phyloP scores from a whole-genome alignment of 2,329 filamentous ascomycete species.

The Colletotrichum sidae region DNA sequence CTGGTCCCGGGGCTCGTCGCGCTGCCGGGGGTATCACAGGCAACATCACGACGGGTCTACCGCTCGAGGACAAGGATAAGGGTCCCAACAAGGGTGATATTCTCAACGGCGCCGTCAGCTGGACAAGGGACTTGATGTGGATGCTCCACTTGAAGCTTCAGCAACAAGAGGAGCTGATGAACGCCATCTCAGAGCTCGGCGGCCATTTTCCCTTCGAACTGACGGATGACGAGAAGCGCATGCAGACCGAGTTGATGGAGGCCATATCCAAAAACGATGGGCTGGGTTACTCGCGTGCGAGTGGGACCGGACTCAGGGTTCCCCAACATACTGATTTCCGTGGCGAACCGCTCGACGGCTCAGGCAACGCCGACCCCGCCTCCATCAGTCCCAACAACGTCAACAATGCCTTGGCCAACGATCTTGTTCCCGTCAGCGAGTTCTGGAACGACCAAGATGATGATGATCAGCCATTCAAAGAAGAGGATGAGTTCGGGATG shows the following conservation, averaged over 20 bases:
- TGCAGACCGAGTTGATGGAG: slow-evolving; percentile 93
- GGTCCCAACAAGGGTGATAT: slow-evolving; percentile 99
- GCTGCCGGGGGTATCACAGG: slow-evolving; percentile 77
- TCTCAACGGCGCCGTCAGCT: slow-evolving; percentile 94
- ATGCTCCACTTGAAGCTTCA: slow-evolving; percentile 89
- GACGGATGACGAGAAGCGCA: slow-evolving; percentile 92
- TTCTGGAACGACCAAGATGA: slow-evolving; percentile 79
- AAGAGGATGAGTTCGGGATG: slow-evolving; percentile 95
- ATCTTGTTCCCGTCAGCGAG: slow-evolving; percentile 63
- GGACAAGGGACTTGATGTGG: slow-evolving; percentile 99
- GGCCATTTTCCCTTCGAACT: slow-evolving; percentile 83
- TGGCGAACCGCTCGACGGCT: slow-evolving; percentile 77
- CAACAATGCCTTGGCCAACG: slow-evolving; percentile 51
- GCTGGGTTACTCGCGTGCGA: slow-evolving; percentile 87
- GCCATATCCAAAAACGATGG: slow-evolving; percentile 85
- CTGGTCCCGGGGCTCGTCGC: slow-evolving; percentile 84
- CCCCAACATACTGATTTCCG: slow-evolving; percentile 93
- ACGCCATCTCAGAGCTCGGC: slow-evolving; percentile 78
- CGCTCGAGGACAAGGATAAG: slow-evolving; percentile 97
- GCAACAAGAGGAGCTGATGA: slow-evolving; percentile 87
- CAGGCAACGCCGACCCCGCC: slow-evolving; percentile 51
- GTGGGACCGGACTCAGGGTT: slow-evolving; percentile 88
- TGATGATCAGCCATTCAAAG: slow-evolving; percentile 84
- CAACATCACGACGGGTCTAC: slow-evolving; percentile 92
- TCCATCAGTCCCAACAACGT: slow-evolving; percentile 66